Percentiles rank a stretch among this genome's conserved stretches.
Evolutionary conservation across 164 flowering plant genomes (phyloP).

Genomic region (Pachysandra terminalis): DNA sequence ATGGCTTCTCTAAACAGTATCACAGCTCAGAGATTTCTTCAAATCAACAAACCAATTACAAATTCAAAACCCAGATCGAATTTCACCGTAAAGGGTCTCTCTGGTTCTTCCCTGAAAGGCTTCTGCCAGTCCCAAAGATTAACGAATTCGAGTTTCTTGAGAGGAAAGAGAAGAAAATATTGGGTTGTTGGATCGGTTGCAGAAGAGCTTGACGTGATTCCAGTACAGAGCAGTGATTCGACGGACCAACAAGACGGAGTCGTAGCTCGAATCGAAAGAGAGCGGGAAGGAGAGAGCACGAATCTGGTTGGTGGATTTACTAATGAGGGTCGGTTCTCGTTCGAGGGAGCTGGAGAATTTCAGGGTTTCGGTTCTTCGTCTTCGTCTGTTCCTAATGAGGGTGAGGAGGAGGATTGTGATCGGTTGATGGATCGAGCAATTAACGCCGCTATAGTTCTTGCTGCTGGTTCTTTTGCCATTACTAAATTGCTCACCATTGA

Average conservation of each 20-base stretch:
- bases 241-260: slow-evolving; percentile 57
- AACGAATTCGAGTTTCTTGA: slow-evolving; percentile 14
- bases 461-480: slow-evolving; percentile 72
- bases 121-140: slow-evolving; percentile 5
- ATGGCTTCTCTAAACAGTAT: slow-evolving; percentile 46
- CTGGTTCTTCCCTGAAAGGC: slow-evolving; percentile 13
- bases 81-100: slow-evolving; percentile 17
- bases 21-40: slow-evolving; percentile 34
- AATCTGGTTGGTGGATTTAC: slow-evolving; percentile 46
- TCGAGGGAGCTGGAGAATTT: slow-evolving; percentile 46
- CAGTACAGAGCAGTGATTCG: slow-evolving; percentile 57
- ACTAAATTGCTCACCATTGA: slow-evolving; percentile 80
- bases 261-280: slow-evolving; percentile 32
- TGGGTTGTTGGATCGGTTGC: slow-evolving; percentile 26
- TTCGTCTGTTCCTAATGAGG: slow-evolving; percentile 22
- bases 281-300: slow-evolving; percentile 22
- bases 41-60: slow-evolving; percentile 17
- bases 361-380: slow-evolving; percentile 36
- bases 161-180: slow-evolving; percentile 18
- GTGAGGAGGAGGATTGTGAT: slow-evolving; percentile 32
- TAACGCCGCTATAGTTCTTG: slow-evolving; percentile 79
- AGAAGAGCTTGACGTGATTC: slow-evolving; percentile 62
- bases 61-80: slow-evolving; percentile 17
- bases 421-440: slow-evolving; percentile 61
- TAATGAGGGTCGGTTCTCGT: slow-evolving; percentile 53